Conservation (phyloP, 148 eudicot species). For the Fagopyrum homotropicum region DNA sequence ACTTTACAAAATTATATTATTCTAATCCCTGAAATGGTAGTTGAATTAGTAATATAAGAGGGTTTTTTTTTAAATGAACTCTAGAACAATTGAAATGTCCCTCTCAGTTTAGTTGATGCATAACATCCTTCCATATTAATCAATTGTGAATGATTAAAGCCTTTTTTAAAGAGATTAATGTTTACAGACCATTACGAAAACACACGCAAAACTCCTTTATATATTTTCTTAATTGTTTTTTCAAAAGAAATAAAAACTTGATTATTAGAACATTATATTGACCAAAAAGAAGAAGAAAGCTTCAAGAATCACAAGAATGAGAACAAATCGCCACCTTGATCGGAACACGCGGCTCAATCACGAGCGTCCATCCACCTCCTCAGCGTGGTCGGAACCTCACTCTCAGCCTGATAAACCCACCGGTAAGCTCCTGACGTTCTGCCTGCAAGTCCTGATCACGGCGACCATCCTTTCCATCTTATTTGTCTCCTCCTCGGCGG, state of each 20-base stretch:
- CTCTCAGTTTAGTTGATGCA: neutral
- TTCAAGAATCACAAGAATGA: constrained; percentile 22
- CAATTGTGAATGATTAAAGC: neutral
- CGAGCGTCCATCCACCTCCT: constrained; percentile 11
- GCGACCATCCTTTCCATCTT: constrained; percentile 27
- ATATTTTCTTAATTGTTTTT: neutral
- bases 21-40: too few species aligned
- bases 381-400: too few species aligned
- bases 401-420: constrained; percentile 17
- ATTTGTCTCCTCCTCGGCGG: constrained; percentile 24
- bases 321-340: constrained; percentile 20
- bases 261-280: too few species aligned
- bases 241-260: neutral
- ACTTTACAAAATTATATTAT: too few species aligned
- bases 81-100: neutral
- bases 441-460: constrained; percentile 29
- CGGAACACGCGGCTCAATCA: too few species aligned
- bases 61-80: neutral
- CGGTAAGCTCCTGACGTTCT: constrained; percentile 22
- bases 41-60: too few species aligned
- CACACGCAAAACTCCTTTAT: neutral
- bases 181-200: neutral
- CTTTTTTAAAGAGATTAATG: neutral
- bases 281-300: neutral
- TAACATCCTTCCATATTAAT: neutral